These are phyloP conservation scores for Dactylellina leptospora DNA, from an alignment of 2,329 filamentous ascomycete genomes.

Conservation along the genomic window DNA sequence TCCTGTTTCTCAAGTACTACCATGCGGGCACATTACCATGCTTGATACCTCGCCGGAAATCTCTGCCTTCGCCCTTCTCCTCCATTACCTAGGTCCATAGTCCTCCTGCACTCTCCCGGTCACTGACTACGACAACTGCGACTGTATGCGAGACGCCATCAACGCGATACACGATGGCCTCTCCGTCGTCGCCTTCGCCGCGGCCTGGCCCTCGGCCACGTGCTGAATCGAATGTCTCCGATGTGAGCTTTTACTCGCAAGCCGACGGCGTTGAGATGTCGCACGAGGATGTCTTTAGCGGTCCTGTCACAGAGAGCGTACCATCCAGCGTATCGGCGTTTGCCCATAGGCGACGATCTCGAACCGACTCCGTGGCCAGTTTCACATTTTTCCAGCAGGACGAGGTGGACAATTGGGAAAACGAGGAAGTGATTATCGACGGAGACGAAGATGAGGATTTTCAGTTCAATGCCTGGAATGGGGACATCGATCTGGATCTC, in stretches of 20 bases:
- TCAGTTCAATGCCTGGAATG: constrained; percentile 62
- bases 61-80: constrained; percentile 14
- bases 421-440: constrained; percentile 62
- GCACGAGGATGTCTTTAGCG: constrained; percentile 75
- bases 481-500: constrained; percentile 61
- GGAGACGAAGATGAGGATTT: constrained; percentile 61
- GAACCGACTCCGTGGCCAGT: constrained; percentile 84
- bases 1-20: constrained; percentile 28
- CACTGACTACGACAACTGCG: constrained; percentile 5
- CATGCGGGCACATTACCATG: constrained; percentile 38
- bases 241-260: constrained; percentile 47
- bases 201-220: constrained; percentile 41
- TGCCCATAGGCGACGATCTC: constrained; percentile 75
- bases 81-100: constrained; percentile 10
- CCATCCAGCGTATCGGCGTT: constrained; percentile 94
- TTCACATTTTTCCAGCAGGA: constrained; percentile 86
- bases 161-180: constrained; percentile 46
- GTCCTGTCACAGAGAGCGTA: constrained; percentile 93
- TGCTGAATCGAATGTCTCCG: constrained; percentile 53
- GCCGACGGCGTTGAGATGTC: constrained; percentile 50
- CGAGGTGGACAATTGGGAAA: constrained; percentile 70
- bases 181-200: constrained; percentile 33
- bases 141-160: constrained; percentile 34
- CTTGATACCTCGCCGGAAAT: constrained; percentile 17
- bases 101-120: neutral